Conservation (phyloP, 2,329 filamentous ascomycete species). For the Chalara sp. region DNA sequence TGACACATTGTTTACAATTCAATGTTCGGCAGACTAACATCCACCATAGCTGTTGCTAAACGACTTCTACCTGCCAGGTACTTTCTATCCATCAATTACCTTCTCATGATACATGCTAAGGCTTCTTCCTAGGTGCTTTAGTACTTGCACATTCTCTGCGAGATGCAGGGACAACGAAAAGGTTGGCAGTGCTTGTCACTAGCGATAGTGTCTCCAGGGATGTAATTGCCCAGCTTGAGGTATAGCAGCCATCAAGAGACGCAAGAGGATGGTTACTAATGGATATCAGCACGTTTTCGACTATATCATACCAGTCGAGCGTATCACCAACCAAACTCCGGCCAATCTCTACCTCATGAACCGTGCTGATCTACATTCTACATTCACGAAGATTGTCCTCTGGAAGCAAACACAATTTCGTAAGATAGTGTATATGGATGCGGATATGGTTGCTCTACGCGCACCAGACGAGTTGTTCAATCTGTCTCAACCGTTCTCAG, state of each 20-base stretch:
- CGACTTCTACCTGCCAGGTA: conserved; percentile 90
- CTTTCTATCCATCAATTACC: conserved; percentile 16
- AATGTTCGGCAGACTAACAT: conserved; percentile 6
- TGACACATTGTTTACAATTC: conserved; percentile 9
- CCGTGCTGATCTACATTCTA: conserved; percentile 79
- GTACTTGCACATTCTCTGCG: conserved; percentile 91
- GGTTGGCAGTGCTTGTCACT: conserved; percentile 78
- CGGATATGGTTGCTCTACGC: conserved; percentile 84
- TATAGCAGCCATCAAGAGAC: conserved; percentile 30
- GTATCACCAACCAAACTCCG: conserved; percentile 68
- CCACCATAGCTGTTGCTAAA: conserved; percentile 75
- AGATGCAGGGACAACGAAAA: conserved; percentile 81
- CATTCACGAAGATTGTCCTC: conserved; percentile 93
- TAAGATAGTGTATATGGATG: conserved; percentile 91
- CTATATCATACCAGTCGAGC: conserved; percentile 77
- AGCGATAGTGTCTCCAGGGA: conserved; percentile 69
- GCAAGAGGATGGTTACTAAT: conserved; percentile 8
- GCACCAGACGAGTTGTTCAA: conserved; percentile 91
- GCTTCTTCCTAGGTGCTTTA: conserved; percentile 61
- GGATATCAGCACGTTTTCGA: conserved; percentile 68
- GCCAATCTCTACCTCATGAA: conserved; percentile 89
- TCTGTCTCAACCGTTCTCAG: conserved; percentile 50
- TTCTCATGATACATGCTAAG: conserved; percentile 10
- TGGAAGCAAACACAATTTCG: conserved; percentile 89
- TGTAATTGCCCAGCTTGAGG: conserved; percentile 74